Conservation (phyloP, 2,329 filamentous ascomycete species). For the Cladosporium sp. region DNA sequence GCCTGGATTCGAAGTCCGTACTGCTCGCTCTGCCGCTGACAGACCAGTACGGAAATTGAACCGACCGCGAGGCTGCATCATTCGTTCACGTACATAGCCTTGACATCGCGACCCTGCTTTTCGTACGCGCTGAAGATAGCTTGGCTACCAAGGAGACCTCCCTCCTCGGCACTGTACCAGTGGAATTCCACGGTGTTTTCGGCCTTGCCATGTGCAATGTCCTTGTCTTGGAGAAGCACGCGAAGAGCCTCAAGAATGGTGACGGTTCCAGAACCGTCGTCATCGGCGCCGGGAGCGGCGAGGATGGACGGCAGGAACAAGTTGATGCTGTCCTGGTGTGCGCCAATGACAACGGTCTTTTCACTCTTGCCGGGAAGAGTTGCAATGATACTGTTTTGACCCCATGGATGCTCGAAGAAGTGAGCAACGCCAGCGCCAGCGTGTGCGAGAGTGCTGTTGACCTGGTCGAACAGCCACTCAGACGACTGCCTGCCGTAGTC, state of each 20-base stretch:
- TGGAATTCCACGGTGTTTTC: slow-evolving; percentile 93
- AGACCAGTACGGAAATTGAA: no score
- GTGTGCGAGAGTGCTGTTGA: slow-evolving; percentile 68
- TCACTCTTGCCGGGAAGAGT: slow-evolving; percentile 84
- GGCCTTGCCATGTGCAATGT: slow-evolving; percentile 67
- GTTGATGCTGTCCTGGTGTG: slow-evolving; percentile 87
- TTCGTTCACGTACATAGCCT: slow-evolving; percentile 66
- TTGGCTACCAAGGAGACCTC: slow-evolving; percentile 81
- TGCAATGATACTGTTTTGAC: slow-evolving; percentile 86
- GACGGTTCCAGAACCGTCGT: slow-evolving; percentile 70
- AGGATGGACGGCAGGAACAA: slow-evolving; percentile 82
- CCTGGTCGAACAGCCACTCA: slow-evolving; percentile 77
- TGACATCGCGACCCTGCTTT: slow-evolving; percentile 70
- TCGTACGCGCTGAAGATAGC: slow-evolving; percentile 84
- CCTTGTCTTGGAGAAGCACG: slow-evolving; percentile 68
- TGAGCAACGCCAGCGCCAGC: slow-evolving; percentile 73
- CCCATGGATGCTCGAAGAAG: slow-evolving; percentile 80
- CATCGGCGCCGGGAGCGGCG: slow-evolving; percentile 88
- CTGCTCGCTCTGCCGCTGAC: no score
- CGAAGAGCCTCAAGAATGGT: slow-evolving; percentile 92
- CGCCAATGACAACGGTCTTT: slow-evolving; percentile 83
- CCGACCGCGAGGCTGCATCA: no score
- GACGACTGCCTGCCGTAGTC: slow-evolving; percentile 79
- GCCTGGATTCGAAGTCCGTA: no score
- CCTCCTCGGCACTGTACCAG: slow-evolving; percentile 92